Conservation (phyloP, 2,329 filamentous ascomycete genomes). For the Aspergillus ochraceus region DNA sequence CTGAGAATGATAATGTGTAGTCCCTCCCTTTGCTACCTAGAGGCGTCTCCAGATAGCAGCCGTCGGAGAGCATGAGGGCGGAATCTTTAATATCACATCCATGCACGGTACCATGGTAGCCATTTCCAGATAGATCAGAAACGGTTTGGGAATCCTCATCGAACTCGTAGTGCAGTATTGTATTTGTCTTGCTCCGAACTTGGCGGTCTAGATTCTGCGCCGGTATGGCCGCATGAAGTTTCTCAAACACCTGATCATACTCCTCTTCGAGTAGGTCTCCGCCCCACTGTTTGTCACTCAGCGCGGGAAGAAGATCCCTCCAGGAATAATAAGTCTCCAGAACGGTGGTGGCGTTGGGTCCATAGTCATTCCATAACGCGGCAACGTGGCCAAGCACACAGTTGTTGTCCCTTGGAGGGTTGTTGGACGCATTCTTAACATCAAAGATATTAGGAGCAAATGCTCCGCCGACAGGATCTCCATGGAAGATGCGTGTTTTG, state of each 20-base stretch:
- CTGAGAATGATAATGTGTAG: slow-evolving; percentile 53
- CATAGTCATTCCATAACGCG: slow-evolving; percentile 55
- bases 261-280: slow-evolving; percentile 45
- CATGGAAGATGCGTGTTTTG: slow-evolving; percentile 44
- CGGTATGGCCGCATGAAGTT: slow-evolving; percentile 43
- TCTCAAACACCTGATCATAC: slow-evolving; percentile 42
- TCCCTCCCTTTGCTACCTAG: slow-evolving; percentile 54
- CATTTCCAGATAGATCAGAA: neutral
- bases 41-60: slow-evolving; percentile 50
- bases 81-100: slow-evolving; percentile 15
- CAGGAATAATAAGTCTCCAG: slow-evolving; percentile 53
- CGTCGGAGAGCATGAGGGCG: slow-evolving; percentile 32
- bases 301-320: slow-evolving; percentile 45
- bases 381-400: slow-evolving; percentile 49
- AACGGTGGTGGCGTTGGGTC: slow-evolving; percentile 49
- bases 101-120: neutral
- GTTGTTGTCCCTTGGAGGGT: slow-evolving; percentile 42
- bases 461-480: slow-evolving; percentile 39
- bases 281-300: slow-evolving; percentile 58
- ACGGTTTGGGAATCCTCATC: neutral
- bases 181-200: neutral
- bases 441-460: slow-evolving; percentile 54
- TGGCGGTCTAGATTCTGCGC: slow-evolving; percentile 42
- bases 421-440: slow-evolving; percentile 47
- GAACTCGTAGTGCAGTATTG: slow-evolving; percentile 1